Base-by-base conservation (phyloP, 768 basidiomycete species). In the Amanita fuliginea region DNA sequence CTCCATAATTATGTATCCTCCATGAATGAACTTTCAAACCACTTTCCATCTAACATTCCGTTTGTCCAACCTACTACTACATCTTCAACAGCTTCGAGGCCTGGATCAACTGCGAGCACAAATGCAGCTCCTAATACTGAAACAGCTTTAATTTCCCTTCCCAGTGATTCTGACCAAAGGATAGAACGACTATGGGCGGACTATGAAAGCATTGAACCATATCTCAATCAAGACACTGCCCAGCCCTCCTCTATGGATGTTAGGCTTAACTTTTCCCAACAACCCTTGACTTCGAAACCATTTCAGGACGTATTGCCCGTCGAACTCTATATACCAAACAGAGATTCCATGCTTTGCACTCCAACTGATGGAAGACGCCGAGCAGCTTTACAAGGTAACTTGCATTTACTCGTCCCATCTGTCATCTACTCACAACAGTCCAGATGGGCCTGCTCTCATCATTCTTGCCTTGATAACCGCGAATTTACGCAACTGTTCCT, bases 361-460 rank as follows among this genome's bases (percentile, higher is more conserved):
- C 70, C 39, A 19, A 14, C 71, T 69, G 59, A 75, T 75, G 47
- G 78, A 32, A 66, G 70, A 7, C 64, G 68, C 36, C 69, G 68
- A 32, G 78, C 82, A 13, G 77, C 80, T 3, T 57, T 69, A 1
- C 82, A 90, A 70, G 88, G 85, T 81, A 47, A 30, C 53, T 33
- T n/a, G 18, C 3, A 19, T 11, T 28, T 5, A 1, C 6, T 36
- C 24, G 13, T 13, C 39, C 33, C 14, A 30, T 9, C 28, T 26
- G 18, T n/a, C n/a, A 33, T 4, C 6, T 18, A 13, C 24, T 19
- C 6, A 35, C 16, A 19, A 28, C 30, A 10, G 16, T 18, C 21
- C 48, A 92, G 90, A 96, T 63, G 92, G 93, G 0, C 86, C 92
- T 2, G 86, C 93, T 0, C 70, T 97, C 18, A 80, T 98, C 46